Evolutionary conservation across 371 early-diverging fungal genomes (phyloP), one percentile per base, ranked within the genome.

Genomic region (Hamiltosporidium tvaerminnensis): DNA sequence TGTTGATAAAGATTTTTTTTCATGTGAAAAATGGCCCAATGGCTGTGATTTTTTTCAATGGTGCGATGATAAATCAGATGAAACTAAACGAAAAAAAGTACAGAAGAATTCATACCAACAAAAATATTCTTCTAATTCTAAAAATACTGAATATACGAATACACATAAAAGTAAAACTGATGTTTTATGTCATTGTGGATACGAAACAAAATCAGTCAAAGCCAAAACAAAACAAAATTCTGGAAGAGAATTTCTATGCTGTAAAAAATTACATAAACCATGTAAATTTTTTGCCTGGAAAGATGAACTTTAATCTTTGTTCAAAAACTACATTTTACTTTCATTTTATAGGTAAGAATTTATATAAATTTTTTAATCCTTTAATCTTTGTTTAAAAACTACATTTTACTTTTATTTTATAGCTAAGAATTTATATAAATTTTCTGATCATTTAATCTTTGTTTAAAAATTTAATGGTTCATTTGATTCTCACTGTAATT

Each of bases 1-100:
- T 66, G 78, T 81, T 68, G 84, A 83, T 16, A 77, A 67, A 55
- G 7, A 55, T 4, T 80, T 75, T 61, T 75, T 66, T 55, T 54
- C 60, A 0, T 85, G 87, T 66, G 23, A 74, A 36, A 79, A 74
- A 53, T 59, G 1, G 1, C 61, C 69, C 16, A 61, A 68, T 30
- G 67, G 63, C 35, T 79, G 80, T 52, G 62, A 76, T 62, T 77
- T 63, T 64, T 76, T 73, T 58, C 30, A 57, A 39, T 77, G 77
- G 75, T 38, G 44, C 12, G 52, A 56, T 14, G 4, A 56, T 5
- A 57, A 64, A 23, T 63, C 9, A 36, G n/a, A 34, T 16, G 33
- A 37, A 34, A 12, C 61, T 16, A 47, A 61, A 31, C 9, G 33
- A 9, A 56, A 48, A 52, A 57, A 56, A 12, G 14, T 16, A 14